Evolutionary conservation across 2,329 filamentous ascomycete genomes (phyloP), one percentile per base, ranked within the genome.

Genomic region (Keithomyces neogunnii): DNA sequence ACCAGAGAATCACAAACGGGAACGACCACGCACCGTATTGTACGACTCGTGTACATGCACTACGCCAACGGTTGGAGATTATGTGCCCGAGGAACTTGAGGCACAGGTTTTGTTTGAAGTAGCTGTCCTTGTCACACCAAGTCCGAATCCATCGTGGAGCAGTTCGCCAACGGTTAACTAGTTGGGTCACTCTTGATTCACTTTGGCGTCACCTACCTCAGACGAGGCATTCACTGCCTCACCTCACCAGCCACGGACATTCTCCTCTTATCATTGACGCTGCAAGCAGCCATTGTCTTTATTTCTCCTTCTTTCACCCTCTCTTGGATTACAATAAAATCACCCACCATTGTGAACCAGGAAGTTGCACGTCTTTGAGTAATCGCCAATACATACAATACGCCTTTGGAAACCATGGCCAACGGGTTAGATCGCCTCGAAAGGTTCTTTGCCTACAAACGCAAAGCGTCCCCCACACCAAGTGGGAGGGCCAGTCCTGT

Each of bases 381-480:
- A 8, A 29, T 48, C 47, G 30, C 26, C 33, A n/a, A 29, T 13
- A 36, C 19, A 19, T 19, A 35, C 5, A n/a, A 28, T 39, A 4
- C 5, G 39, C 11, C 38, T 40, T 19, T 19, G n/a, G 31, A 32
- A 52, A 69, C 55, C 49, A 77, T 80, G 76, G 68, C 75, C 49
- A 73, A 69, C 59, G 66, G 74, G 10, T 66, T 79, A 43, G 75
- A 76, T 51, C 65, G 68, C 53, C 63, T 81, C 44, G 77, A 81
- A 65, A 71, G 69, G 58, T 68, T 81, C 56, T 81, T 82, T 61
- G 70, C 69, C 50, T 62, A 64, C 50, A 78, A 71, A 59, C 67
- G 66, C 50, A 70, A 69, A 55, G 55, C 59, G 35, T 66, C 64
- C 13, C 53, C 57, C 9, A 61, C 62, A 33, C 54, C 58, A 43